Evolutionary conservation across 2,329 filamentous ascomycete species (phyloP), one percentile per base, ranked within the genome.

Genomic region (Fusarium verticillioides): DNA sequence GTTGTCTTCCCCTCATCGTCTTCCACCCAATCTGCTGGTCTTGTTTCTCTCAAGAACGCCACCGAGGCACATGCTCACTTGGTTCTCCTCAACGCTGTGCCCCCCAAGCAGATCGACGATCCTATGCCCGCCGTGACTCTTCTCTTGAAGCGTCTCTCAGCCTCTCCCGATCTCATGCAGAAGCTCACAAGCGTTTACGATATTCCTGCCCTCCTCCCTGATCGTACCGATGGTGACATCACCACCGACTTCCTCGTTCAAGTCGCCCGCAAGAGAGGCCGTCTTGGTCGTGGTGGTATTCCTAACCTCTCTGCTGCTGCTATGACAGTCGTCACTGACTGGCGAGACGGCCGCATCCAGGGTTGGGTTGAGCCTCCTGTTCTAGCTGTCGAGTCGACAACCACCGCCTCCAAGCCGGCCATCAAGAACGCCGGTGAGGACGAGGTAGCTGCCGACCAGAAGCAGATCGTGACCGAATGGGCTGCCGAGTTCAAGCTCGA

Each of bases 401-500:
- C 77, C 6, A 77, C 77, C 11, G 73, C 79, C 5, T 75, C 77
- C 9, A 83, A 79, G 44, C 74, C 79, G n/a, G 78, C 76, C 16
- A 76, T 84, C 72, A 82, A 80, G 78, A 81, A 81, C 49, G 81
- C 79, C 13, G 82, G 82, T 57, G 83, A 86, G 68, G 83, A 86
- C 60, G 83, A 85, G 58, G 81, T 85, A 60, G 81, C 86, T 75
- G 86, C 88, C 70, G 90, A 94, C 74, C 91, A 97, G 82, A 95
- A 97, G 85, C 85, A 94, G 83, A 94, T 98, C 81, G 95, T 98
- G 62, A 93, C 92, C 16, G 92, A 97, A 81, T 97, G 96, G 95
- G 94, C 95, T 12, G 91, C 94, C 78, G 96, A 98, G 83, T 98
- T 99, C 84, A 95, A 96, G 85, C 87, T 99, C 13, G 96, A 98